Conservation (phyloP, 2,329 filamentous ascomycete genomes). For the Pseudogymnoascus sp. region DNA sequence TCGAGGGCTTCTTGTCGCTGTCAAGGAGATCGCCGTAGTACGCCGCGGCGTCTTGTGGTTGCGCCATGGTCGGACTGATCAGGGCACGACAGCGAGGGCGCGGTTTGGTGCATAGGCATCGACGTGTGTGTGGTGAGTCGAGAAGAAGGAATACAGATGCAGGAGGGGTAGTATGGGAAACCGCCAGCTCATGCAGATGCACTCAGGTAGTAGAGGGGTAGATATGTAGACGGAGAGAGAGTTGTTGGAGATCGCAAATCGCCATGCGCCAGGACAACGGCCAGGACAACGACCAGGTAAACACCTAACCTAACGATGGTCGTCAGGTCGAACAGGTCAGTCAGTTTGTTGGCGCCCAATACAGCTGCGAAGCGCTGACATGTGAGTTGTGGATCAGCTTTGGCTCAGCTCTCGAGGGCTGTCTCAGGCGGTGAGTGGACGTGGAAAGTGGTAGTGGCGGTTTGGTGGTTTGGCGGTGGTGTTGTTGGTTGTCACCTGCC, state of each 20-base stretch:
- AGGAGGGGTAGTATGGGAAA: neutral
- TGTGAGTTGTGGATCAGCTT: neutral
- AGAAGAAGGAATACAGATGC: neutral
- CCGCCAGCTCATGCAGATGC: neutral
- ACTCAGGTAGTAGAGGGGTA: neutral
- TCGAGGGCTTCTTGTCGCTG: constrained; percentile 57
- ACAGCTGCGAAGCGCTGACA: neutral
- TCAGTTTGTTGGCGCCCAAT: neutral
- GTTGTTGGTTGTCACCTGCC: neutral
- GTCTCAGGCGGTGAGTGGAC: neutral
- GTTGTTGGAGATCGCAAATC: neutral
- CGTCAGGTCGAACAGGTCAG: neutral
- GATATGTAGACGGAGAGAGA: neutral
- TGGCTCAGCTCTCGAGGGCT: neutral
- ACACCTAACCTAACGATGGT: neutral
- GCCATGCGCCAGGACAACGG: neutral
- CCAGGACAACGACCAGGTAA: neutral
- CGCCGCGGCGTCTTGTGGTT: constrained; percentile 18
- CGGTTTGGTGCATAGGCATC: neutral
- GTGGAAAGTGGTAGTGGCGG: neutral
- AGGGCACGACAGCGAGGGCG: neutral
- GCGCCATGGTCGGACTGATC: neutral
- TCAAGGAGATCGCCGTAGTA: constrained; percentile 62
- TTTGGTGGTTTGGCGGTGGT: neutral
- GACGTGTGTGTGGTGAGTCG: neutral